A percentile compares a stretch with the other conserved stretches of the same genome.
These are phyloP conservation scores for Yamadazyma jaroonii DNA, from an alignment of 1,139 yeast genomes.

Conservation along the genomic window DNA sequence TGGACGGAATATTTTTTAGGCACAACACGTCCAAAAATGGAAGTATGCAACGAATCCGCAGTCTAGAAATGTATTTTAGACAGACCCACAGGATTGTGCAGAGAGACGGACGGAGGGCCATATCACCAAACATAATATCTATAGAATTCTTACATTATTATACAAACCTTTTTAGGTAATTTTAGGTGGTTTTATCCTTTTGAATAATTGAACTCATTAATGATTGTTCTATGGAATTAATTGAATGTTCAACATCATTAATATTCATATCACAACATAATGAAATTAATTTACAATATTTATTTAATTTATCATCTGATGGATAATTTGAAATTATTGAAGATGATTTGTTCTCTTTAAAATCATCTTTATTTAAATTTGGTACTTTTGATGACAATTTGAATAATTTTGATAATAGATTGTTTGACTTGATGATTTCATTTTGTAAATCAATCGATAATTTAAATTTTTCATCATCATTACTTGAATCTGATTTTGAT, in stretches of 20 bases:
- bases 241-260: constrained; percentile 39
- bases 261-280: constrained; percentile 46
- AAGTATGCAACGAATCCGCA: no score
- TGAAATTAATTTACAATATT: constrained; percentile 43
- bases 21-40: no score
- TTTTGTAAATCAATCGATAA: constrained; percentile 21
- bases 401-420: constrained; percentile 18
- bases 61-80: no score
- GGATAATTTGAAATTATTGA: constrained; percentile 28
- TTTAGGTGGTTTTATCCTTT: constrained; percentile 2
- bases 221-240: constrained; percentile 44
- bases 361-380: constrained; percentile 13
- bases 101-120: no score
- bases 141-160: no score
- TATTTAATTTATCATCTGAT: constrained; percentile 34
- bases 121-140: no score
- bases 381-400: constrained; percentile 27
- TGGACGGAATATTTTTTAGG: no score
- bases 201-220: constrained; percentile 15
- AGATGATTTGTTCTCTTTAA: constrained; percentile 14
- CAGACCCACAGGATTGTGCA: no score
- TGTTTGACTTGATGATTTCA: constrained; percentile 22
- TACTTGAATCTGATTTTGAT: background rate
- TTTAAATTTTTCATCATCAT: constrained; percentile 15
- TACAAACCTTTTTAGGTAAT: no score